phyloP scores from a whole-genome alignment of 495 filamentous ascomycete genomes.

The Podospora appendiculata region DNA sequence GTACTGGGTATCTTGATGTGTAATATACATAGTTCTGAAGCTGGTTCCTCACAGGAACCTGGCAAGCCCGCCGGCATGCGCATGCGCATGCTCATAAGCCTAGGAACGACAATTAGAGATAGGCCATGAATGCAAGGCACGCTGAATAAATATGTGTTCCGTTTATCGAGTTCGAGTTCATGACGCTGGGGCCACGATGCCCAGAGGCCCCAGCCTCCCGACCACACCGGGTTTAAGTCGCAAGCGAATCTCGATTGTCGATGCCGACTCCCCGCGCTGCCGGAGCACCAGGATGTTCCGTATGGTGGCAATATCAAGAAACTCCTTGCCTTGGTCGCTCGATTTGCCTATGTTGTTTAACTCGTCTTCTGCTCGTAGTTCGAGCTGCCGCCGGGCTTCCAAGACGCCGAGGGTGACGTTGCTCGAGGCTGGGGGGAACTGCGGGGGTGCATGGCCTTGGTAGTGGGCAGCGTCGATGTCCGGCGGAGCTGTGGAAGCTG shows the following conservation, averaged over 20 bases:
- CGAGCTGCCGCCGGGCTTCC: conserved; percentile 27
- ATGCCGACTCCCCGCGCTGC: conserved; percentile 16
- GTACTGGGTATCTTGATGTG: no score
- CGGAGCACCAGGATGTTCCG: conserved; percentile 26
- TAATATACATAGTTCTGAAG: no score
- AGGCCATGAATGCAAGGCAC: no score
- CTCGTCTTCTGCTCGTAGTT: conserved; percentile 29
- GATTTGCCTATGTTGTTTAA: conserved; percentile 23
- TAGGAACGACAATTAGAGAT: no score
- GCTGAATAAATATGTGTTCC: no score
- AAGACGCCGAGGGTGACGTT: conserved; percentile 36
- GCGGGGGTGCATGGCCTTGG: conserved; percentile 7
- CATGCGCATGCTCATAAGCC: no score
- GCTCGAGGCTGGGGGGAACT: conserved; percentile 18
- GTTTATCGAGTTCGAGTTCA: not conserved
- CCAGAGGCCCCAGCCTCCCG: conserved; percentile 24
- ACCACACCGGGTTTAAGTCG: conserved; percentile 33
- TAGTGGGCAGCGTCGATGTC: not conserved
- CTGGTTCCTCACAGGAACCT: no score
- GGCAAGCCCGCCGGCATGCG: no score
- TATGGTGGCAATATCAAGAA: conserved; percentile 32
- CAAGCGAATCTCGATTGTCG: conserved; percentile 31
- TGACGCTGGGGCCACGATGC: conserved; percentile 16
- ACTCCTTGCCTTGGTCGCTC: conserved; percentile 23
- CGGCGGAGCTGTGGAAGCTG: conserved; percentile 16